These are phyloP conservation scores for Berkeleyomyces rouxiae DNA, from an alignment of 2,329 filamentous ascomycete species.

Conservation along the genomic window DNA sequence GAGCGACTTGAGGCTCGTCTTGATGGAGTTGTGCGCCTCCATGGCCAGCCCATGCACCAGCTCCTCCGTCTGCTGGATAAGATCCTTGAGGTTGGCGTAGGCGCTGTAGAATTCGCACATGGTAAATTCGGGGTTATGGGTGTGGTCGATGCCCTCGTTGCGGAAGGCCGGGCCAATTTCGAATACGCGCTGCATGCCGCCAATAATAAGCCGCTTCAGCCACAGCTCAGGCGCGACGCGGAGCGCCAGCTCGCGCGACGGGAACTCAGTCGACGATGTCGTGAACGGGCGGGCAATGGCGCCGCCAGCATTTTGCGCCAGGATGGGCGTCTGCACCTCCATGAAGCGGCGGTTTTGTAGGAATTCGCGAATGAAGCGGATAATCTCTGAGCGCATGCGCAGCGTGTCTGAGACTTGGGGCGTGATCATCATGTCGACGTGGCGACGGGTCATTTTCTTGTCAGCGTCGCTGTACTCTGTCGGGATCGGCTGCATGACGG, in stretches of 20 bases:
- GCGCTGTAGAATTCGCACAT: conserved; percentile 95
- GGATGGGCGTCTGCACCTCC: conserved; percentile 81
- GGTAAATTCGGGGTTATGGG: conserved; percentile 93
- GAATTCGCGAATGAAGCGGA: conserved; percentile 56
- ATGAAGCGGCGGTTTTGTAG: conserved; percentile 57
- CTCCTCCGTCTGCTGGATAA: conserved; percentile 61
- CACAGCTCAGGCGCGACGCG: conserved; percentile 89
- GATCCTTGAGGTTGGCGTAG: conserved; percentile 56
- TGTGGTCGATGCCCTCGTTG: conserved; percentile 81
- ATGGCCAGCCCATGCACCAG: conserved; percentile 45
- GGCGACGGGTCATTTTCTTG: conserved; percentile 57
- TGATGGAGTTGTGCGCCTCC: conserved; percentile 31
- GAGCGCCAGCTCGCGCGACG: conserved; percentile 53
- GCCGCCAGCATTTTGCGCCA: conserved; percentile 69
- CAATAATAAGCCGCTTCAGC: conserved; percentile 81
- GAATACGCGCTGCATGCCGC: conserved; percentile 75
- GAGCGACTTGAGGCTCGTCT: conserved; percentile 29
- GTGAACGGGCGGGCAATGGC: conserved; percentile 75
- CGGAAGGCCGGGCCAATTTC: conserved; percentile 87
- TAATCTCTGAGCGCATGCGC: conserved; percentile 56
- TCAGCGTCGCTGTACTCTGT: conserved; percentile 52
- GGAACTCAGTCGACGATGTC: conserved; percentile 61
- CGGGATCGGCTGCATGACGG: conserved; percentile 66
- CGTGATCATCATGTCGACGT: conserved; percentile 75
- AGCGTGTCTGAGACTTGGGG: conserved; percentile 50